A percentile compares a stretch with the other conserved stretches of the same genome.
Conservation (phyloP, 1,139 yeast species). For the Pichia sp. region DNA sequence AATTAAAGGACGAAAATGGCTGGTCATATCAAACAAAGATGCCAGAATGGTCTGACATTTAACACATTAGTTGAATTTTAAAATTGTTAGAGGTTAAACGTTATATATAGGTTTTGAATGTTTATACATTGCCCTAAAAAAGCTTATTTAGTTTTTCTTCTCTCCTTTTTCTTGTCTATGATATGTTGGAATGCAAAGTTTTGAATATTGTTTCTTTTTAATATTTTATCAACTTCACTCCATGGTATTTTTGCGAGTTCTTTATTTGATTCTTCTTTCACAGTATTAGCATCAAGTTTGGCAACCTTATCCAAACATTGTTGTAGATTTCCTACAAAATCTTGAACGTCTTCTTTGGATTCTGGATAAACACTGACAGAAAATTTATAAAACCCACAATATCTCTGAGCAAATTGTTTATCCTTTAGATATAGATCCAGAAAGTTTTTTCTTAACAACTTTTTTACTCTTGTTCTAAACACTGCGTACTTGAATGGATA, state of each 20-base stretch:
- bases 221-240: slow-evolving; percentile 13
- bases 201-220: slow-evolving; percentile 12
- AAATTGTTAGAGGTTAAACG: background rate
- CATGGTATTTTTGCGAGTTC: slow-evolving; percentile 29
- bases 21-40: slow-evolving; percentile 32
- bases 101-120: background rate
- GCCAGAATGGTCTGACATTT: slow-evolving; percentile 35
- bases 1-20: slow-evolving; percentile 24
- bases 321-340: slow-evolving; percentile 30
- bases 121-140: background rate
- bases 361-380: slow-evolving; percentile 36
- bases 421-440: slow-evolving; percentile 15
- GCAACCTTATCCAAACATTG: slow-evolving; percentile 30
- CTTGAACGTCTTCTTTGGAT: slow-evolving; percentile 27
- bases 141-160: background rate
- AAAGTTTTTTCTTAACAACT: slow-evolving; percentile 33
- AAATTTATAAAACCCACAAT: slow-evolving; percentile 45
- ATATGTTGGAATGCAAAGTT: background rate
- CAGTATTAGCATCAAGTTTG: background rate
- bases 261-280: slow-evolving; percentile 28
- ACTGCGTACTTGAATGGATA: slow-evolving; percentile 36
- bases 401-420: slow-evolving; percentile 11
- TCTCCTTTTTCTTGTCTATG: background rate
- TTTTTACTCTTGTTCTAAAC: slow-evolving; percentile 38
- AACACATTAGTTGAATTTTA: background rate